Evolutionary conservation across 129 eudicot genomes (phyloP).

Genomic region (Silybum marianum): DNA sequence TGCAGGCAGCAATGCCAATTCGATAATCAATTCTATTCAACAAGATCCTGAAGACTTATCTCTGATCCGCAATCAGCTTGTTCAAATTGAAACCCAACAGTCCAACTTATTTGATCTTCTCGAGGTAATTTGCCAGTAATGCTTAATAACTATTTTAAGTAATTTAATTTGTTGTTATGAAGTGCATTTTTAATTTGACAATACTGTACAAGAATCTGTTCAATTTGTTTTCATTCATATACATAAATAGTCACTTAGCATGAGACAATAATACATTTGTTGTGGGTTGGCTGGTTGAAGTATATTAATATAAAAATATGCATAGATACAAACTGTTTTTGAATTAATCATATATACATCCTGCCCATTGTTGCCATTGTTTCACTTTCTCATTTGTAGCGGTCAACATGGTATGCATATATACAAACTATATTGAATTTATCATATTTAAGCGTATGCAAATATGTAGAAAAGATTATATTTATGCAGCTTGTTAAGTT

Average conservation of each 20-base stretch:
- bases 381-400: neutral
- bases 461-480: neutral
- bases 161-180: neutral
- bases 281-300: slow-evolving; percentile 1
- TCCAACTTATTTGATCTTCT: slow-evolving; percentile 72
- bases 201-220: neutral
- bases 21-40: slow-evolving; percentile 33
- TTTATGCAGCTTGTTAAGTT: neutral
- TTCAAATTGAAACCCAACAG: slow-evolving; percentile 79
- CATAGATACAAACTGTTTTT: neutral
- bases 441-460: neutral
- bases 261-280: neutral
- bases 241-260: neutral
- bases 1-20: slow-evolving; percentile 39
- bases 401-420: slow-evolving; percentile 8
- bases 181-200: slow-evolving; percentile 4
- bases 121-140: slow-evolving; percentile 53
- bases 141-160: neutral
- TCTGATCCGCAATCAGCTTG: slow-evolving; percentile 81
- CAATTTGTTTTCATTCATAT: neutral
- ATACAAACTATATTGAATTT: neutral
- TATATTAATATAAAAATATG: neutral
- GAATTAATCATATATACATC: neutral
- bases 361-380: neutral
- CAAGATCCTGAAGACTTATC: slow-evolving; percentile 70